Percentiles rank a stretch among this genome's conserved stretches.
Evolutionary conservation across 257 asterid genomes (phyloP).

Genomic region (Anisodus acutangulus): DNA sequence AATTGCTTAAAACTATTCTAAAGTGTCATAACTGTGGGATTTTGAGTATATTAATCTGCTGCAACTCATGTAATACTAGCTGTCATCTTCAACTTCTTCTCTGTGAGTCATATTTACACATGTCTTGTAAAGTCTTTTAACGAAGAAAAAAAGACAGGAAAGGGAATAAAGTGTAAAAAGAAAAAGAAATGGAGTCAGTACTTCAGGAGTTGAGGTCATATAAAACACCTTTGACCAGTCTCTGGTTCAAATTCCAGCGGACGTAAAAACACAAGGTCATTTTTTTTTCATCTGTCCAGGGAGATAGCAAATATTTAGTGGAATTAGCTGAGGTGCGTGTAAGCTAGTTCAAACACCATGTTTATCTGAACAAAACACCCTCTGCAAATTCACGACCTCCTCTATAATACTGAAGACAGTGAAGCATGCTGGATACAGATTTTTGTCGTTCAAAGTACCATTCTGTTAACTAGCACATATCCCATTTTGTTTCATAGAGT

Average conservation of each 20-base stretch:
- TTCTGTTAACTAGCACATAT: slow-evolving; percentile 8
- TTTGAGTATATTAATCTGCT: neutral
- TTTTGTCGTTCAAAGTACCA: slow-evolving; percentile 13
- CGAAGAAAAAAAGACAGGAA: neutral
- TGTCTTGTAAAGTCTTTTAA: neutral
- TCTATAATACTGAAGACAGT: neutral
- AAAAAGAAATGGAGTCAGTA: neutral
- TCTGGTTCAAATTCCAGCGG: no score
- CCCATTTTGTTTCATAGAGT: neutral
- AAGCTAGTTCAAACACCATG: neutral
- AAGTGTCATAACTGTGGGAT: neutral
- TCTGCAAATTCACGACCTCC: neutral
- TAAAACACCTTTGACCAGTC: no score
- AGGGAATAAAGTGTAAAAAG: neutral
- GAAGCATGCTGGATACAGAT: slow-evolving; percentile 6
- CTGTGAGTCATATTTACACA: neutral
- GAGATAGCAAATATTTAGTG: neutral
- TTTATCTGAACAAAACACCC: no score
- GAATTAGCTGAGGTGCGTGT: neutral
- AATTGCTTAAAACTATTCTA: neutral
- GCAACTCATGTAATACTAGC: neutral
- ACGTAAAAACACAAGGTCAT: no score
- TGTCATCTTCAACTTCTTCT: neutral
- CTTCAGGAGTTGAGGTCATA: neutral
- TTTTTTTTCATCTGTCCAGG: no score